Evolutionary conservation across 805 yeast genomes (phyloP).

Genomic region (Pichia pseudocactophila): DNA sequence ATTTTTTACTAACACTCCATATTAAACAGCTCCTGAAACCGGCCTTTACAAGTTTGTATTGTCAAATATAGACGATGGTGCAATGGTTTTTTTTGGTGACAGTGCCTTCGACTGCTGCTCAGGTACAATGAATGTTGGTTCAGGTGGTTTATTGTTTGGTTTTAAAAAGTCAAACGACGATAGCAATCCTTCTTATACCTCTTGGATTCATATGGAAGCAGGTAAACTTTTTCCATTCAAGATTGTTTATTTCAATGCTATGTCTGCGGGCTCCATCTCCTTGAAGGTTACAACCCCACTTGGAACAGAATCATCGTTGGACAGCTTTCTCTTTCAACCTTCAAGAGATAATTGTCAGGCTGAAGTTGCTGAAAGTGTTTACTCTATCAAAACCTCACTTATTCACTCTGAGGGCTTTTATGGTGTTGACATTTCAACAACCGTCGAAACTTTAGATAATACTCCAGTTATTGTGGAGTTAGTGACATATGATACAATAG

Average conservation of each 20-base stretch:
- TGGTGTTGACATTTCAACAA: too few relatives aligned
- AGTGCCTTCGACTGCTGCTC: constrained; percentile 29
- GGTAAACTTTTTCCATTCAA: constrained; percentile 12
- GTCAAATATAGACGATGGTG: constrained; percentile 23
- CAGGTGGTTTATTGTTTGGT: too few relatives aligned
- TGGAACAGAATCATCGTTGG: too few relatives aligned
- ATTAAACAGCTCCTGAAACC: constrained; percentile 16
- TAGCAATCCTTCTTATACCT: neutral
- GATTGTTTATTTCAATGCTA: constrained; percentile 2
- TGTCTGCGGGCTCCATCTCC: too few relatives aligned
- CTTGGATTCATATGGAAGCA: constrained; percentile 6
- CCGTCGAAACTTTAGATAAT: neutral
- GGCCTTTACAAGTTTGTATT: constrained; percentile 23
- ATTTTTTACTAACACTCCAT: too few relatives aligned
- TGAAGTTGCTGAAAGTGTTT: neutral
- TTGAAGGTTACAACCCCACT: too few relatives aligned
- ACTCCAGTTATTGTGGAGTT: constrained; percentile 3
- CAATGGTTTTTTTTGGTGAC: constrained; percentile 24
- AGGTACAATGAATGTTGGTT: neutral
- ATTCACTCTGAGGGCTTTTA: too few relatives aligned
- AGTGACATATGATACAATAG: constrained; percentile 6
- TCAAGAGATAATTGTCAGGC: too few relatives aligned
- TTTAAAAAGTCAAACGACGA: neutral
- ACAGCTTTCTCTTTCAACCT: too few relatives aligned
- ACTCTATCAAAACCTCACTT: too few relatives aligned